Percentiles rank a stretch among this genome's conserved stretches.
Evolutionary conservation across 345 rosid species (phyloP).

Genomic region (Sisymbrium altissimum): DNA sequence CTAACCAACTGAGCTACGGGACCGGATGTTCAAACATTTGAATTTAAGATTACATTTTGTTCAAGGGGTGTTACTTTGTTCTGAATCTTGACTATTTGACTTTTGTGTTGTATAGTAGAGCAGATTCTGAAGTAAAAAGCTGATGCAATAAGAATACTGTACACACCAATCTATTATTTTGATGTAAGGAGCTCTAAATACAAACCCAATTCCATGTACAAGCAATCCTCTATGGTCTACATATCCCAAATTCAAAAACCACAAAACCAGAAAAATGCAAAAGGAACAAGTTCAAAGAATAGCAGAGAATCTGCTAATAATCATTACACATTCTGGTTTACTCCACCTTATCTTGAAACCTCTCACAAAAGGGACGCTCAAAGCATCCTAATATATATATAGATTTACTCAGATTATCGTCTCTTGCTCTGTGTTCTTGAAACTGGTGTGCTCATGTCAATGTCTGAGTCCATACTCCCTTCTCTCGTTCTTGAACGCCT

Average conservation of each 20-base stretch:
- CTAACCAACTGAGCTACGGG: constrained; percentile 99
- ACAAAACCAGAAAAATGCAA: neutral
- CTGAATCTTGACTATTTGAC: too few species aligned
- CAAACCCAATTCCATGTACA: constrained; percentile 23
- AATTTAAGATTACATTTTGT: neutral
- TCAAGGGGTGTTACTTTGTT: neutral
- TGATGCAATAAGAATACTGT: neutral
- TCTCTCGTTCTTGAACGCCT: constrained; percentile 68
- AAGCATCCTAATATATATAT: neutral
- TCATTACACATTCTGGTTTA: neutral
- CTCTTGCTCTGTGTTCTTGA: constrained; percentile 65
- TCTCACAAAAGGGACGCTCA: neutral
- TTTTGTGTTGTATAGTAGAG: neutral
- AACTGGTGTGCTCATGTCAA: constrained; percentile 56
- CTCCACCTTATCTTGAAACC: neutral
- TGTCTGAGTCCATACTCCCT: constrained; percentile 76
- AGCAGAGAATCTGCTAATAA: neutral
- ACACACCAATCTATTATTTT: constrained; percentile 23
- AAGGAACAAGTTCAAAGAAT: constrained; percentile 17
- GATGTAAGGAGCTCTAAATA: neutral
- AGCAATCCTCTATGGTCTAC: constrained; percentile 2
- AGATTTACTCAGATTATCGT: constrained; percentile 4
- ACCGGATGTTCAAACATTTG: constrained; percentile 24
- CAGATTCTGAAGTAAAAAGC: neutral
- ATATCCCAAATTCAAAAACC: neutral